Base-by-base conservation (phyloP, 1,139 yeast species). In the Lodderomyces metapsilosis region DNA sequence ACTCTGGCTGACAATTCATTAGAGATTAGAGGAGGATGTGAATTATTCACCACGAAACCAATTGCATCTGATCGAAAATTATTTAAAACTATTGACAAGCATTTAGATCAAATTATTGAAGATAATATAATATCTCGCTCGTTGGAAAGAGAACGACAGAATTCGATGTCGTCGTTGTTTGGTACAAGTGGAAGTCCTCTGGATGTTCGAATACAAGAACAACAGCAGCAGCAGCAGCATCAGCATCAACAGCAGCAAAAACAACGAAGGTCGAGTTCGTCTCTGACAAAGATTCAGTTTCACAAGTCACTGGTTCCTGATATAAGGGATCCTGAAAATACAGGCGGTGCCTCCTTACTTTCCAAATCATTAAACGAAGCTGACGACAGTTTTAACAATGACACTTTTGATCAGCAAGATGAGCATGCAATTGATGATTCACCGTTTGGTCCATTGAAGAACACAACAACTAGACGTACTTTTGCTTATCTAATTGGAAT, bases 361-460 rank as follows among this genome's bases (percentile, higher is more conserved):
- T 51, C 62, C 2, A 53, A 49, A 27, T 58, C 63, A 4, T 50
- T 61, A 31, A 53, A 49, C 35, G 32, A 18, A 28, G 50, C 50
- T 6, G 64, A 56, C 22, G 51, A 53, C 7, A 51, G 60, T 3
- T 43, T 49, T 34, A 27, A 20, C 16, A 16, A 15, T 28, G 39
- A 24, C 3, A 8, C 39, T 3, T 66, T 59, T 13, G 7, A 20
- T 5, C 22, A 20, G 8, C 44, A 52, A 35, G 59, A 58, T 5
- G 42, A 42, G 24, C 41, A 38, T 12, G 52, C 58, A n/a, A 45
- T 60, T 32, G 82, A 77, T 43, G 74, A 72, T 27, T 88, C 96
- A 1, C 98, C 98, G 0, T 92, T 92, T 67, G 99, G 98, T 0
- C 96, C 98, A 0, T 72, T 92, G 37, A 86, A 84, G 55, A 85